These are phyloP conservation scores for Colletotrichum cuscutae DNA, from an alignment of 2,329 filamentous ascomycete genomes.

Conservation along the genomic window DNA sequence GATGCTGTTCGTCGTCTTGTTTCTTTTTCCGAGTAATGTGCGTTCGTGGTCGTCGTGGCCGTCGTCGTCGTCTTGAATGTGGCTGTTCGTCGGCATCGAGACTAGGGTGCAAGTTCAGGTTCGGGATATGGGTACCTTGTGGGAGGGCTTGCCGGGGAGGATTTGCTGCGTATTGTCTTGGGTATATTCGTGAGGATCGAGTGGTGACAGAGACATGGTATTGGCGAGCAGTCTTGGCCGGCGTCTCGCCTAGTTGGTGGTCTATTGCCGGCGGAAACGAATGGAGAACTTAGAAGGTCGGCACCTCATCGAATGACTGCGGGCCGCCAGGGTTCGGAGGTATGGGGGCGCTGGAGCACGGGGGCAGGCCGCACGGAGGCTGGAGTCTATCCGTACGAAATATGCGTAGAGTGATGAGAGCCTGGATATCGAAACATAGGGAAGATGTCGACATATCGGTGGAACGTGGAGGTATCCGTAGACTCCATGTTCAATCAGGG, in stretches of 20 bases:
- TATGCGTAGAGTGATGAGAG: no score
- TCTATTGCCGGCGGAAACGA: not conserved
- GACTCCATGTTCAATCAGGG: slow-evolving; percentile 7
- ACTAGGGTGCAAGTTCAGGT: not conserved
- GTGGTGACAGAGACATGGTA: not conserved
- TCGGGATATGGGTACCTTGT: not conserved
- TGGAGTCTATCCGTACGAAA: no score
- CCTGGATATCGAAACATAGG: not conserved
- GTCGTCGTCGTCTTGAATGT: not conserved
- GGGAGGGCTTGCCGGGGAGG: not conserved
- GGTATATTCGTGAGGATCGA: not conserved
- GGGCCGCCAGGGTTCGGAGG: slow-evolving; percentile 1
- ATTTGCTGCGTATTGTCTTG: not conserved
- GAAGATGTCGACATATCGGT: slow-evolving; percentile 1
- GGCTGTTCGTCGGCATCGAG: not conserved
- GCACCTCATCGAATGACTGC: slow-evolving; percentile 7
- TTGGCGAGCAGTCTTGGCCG: not conserved
- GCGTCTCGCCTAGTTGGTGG: not conserved
- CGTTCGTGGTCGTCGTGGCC: not conserved
- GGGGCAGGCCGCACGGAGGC: no score
- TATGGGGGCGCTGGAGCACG: not conserved
- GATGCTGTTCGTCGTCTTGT: not conserved
- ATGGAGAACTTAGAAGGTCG: not conserved
- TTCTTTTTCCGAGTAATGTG: not conserved
- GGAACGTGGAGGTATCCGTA: not conserved